phyloP scores from a whole-genome alignment of 1,284 basidiomycete species.

The Cutaneotrichosporon cavernicola region DNA sequence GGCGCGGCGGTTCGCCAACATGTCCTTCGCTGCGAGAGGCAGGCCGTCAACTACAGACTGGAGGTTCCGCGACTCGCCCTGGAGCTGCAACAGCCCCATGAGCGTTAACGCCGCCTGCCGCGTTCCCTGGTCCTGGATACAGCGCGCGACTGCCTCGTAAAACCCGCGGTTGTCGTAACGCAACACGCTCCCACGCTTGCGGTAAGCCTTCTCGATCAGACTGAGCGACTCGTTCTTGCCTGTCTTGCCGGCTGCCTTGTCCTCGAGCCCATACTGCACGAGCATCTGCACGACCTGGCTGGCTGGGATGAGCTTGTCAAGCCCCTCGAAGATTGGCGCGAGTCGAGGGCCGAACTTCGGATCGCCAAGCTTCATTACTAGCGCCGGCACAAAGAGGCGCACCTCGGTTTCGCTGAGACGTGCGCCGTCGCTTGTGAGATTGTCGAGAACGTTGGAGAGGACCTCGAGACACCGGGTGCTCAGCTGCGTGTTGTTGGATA shows the following conservation, averaged over 20 bases:
- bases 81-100: constrained; percentile 50
- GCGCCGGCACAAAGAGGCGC: constrained; percentile 80
- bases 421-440: constrained; percentile 68
- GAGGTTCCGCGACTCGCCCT: constrained; percentile 43
- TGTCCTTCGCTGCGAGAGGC: constrained; percentile 44
- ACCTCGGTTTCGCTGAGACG: constrained; percentile 87
- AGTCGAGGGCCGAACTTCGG: constrained; percentile 55
- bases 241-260: constrained; percentile 49
- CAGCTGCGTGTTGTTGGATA: constrained; percentile 91
- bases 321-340: constrained; percentile 55
- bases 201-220: constrained; percentile 49
- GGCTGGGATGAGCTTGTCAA: constrained; percentile 52
- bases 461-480: constrained; percentile 86
- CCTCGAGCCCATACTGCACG: constrained; percentile 64
- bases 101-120: constrained; percentile 48
- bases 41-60: constrained; percentile 41
- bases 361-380: constrained; percentile 74
- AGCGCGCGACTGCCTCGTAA: constrained; percentile 59
- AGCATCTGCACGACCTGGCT: constrained; percentile 73
- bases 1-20: constrained; percentile 49
- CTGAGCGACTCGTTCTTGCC: constrained; percentile 48
- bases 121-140: constrained; percentile 55
- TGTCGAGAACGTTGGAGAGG: constrained; percentile 73
- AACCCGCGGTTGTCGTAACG: constrained; percentile 45
- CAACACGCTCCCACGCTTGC: constrained; percentile 46